A percentile compares a stretch with the other conserved stretches of the same genome.
Conservation (phyloP, 768 basidiomycete genomes). For the Calocybe cyanea region DNA sequence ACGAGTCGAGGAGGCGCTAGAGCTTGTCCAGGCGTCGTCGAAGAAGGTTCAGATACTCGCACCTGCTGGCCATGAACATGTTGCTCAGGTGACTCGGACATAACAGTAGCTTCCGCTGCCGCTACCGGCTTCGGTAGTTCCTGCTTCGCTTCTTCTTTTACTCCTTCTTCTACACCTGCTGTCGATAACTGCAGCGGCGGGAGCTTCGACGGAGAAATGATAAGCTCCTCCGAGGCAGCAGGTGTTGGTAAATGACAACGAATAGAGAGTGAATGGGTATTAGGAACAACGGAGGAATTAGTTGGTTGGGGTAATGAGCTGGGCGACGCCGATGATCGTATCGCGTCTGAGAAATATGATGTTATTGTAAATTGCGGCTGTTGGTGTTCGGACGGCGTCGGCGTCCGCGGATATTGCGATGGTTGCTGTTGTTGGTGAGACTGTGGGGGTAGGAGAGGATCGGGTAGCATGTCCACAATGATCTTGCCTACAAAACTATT, state of each 20-base stretch:
- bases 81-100: neutral
- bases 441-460: constrained; percentile 23
- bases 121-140: no score
- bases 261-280: constrained; percentile 1
- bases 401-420: constrained; percentile 11
- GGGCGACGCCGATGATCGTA: neutral
- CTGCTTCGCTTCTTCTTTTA: no score
- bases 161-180: no score
- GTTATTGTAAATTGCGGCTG: neutral
- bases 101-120: no score
- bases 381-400: constrained; percentile 7
- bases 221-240: constrained; percentile 10
- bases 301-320: neutral
- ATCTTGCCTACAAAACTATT: constrained; percentile 24
- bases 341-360: constrained; percentile 1
- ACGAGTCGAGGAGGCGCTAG: constrained; percentile 51
- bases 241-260: constrained; percentile 13
- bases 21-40: constrained; percentile 1
- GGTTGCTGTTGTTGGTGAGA: no score
- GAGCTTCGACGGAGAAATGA: constrained; percentile 7
- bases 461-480: constrained; percentile 59
- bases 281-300: neutral
- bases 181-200: constrained; percentile 4
- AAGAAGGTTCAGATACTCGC: constrained; percentile 6
- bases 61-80: neutral